phyloP scores from a whole-genome alignment of 352 stramenopile genomes.

The Thalassiosira mediterranea region DNA sequence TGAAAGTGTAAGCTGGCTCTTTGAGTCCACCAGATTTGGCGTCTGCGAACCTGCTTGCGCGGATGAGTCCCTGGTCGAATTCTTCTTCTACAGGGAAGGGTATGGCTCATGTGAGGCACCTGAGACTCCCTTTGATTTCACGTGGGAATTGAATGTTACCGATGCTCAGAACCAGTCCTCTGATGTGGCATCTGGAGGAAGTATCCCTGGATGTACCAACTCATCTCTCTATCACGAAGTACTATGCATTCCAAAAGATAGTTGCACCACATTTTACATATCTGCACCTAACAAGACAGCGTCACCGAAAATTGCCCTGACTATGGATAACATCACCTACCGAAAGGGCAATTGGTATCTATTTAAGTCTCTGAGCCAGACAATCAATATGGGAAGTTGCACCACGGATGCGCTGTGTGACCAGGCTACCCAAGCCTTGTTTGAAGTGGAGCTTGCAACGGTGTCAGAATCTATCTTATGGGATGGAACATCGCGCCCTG shows the following conservation, averaged over 20 bases:
- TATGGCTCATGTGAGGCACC: too few species aligned
- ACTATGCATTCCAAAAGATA: not conserved
- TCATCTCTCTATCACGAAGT: conserved; percentile 1
- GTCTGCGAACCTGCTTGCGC: conserved; percentile 1
- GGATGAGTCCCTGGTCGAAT: not conserved
- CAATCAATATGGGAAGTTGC: conserved; percentile 12
- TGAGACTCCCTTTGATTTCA: not conserved
- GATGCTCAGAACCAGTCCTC: not conserved
- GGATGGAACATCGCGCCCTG: too few species aligned
- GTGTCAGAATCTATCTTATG: too few species aligned
- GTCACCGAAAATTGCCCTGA: too few species aligned
- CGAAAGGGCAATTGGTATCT: not conserved
- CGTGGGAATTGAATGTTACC: not conserved
- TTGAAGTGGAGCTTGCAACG: conserved; percentile 11
- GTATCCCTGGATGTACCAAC: not conserved
- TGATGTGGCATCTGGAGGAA: not conserved
- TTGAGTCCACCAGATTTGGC: conserved; percentile 1
- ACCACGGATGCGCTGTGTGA: not conserved
- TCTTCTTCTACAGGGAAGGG: not conserved
- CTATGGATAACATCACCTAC: conserved; percentile 14
- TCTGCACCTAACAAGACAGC: not conserved
- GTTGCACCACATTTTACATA: not conserved
- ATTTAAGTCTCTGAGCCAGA: not conserved
- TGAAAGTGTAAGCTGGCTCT: not conserved
- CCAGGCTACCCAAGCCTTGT: not conserved